Conservation (phyloP, 768 basidiomycete species). For the Lentinus brumalis region DNA sequence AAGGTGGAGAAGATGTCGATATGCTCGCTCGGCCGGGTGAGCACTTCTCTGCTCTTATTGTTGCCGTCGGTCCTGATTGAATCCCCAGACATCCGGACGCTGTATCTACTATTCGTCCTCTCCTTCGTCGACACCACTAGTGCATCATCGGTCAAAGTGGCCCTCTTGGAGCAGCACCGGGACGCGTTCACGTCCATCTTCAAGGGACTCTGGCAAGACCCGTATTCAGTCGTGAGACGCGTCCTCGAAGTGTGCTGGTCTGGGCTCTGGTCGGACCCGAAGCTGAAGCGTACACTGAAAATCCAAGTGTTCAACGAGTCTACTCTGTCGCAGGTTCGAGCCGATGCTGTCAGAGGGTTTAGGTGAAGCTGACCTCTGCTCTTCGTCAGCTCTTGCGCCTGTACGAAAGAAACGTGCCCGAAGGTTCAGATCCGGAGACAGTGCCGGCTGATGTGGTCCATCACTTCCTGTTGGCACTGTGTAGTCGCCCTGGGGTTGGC, state of each 20-base stretch:
- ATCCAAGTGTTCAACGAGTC: constrained; percentile 70
- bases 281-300: constrained; percentile 71
- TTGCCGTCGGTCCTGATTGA: too few relatives aligned
- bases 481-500: constrained; percentile 78
- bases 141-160: constrained; percentile 53
- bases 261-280: constrained; percentile 73
- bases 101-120: constrained; percentile 71
- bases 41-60: constrained; percentile 8
- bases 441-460: constrained; percentile 79
- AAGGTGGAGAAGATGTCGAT: constrained; percentile 39
- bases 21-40: constrained; percentile 59
- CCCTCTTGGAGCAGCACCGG: constrained; percentile 71
- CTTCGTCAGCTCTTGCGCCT: constrained; percentile 64
- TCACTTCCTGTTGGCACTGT: constrained; percentile 85
- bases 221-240: constrained; percentile 57
- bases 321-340: constrained; percentile 61
- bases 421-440: constrained; percentile 51
- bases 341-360: background rate
- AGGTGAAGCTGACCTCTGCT: background rate
- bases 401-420: constrained; percentile 60
- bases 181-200: constrained; percentile 70
- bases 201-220: constrained; percentile 69
- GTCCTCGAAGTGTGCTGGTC: constrained; percentile 78
- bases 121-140: constrained; percentile 63
- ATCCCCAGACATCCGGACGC: constrained; percentile 71